Evolutionary conservation across 1,284 basidiomycete species (phyloP).

Genomic region (Caloboletus inedulis): DNA sequence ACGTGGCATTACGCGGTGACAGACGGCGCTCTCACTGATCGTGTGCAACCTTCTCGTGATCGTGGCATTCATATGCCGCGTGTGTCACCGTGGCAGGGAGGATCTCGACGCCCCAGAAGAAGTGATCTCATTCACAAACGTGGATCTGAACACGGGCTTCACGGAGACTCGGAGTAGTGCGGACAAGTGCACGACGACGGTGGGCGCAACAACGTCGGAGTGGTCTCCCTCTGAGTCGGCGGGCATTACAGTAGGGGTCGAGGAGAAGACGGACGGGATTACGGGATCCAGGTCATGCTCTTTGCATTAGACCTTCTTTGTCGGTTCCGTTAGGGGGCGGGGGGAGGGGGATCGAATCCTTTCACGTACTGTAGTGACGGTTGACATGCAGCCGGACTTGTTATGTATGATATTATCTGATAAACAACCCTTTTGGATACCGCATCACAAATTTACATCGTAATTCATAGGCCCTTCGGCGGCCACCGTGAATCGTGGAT

Average conservation of each 20-base stretch:
- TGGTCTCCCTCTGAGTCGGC: not conserved
- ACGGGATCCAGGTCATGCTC: not conserved
- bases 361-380: not conserved
- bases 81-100: constrained; percentile 4
- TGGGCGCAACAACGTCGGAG: not conserved
- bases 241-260: not conserved
- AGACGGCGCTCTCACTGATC: constrained; percentile 22
- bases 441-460: too few species aligned
- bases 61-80: constrained; percentile 21
- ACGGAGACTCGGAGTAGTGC: not conserved
- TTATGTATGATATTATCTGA: not conserved
- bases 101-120: constrained; percentile 10
- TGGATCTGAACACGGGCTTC: constrained; percentile 10
- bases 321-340: not conserved
- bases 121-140: constrained; percentile 8
- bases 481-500: too few species aligned
- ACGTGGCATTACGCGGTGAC: not conserved
- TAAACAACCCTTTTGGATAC: too few species aligned
- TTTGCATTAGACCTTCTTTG: not conserved
- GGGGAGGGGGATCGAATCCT: not conserved
- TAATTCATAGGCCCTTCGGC: too few species aligned
- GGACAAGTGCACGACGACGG: not conserved
- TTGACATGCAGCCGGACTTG: not conserved
- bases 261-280: not conserved
- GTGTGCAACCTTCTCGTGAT: constrained; percentile 33